phyloP scores from a whole-genome alignment of 805 yeast species.

The Yarrowia keelungensis region DNA sequence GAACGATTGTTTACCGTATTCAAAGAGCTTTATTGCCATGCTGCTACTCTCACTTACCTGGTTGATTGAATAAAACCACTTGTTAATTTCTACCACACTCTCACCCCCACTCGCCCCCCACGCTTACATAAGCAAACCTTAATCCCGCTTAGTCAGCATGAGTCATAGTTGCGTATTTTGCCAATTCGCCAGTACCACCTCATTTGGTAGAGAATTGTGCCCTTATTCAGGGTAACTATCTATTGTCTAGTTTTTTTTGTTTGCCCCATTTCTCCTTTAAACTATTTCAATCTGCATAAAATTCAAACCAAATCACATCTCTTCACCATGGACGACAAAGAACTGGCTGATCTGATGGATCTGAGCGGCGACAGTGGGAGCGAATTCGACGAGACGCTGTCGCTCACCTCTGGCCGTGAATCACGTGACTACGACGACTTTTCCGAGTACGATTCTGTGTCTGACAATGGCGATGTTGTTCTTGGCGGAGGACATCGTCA shows the following conservation, averaged over 20 bases:
- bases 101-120: no score
- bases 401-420: conserved; percentile 7
- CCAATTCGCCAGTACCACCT: no score
- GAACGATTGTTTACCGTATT: no score
- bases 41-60: no score
- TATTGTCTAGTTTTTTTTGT: no score
- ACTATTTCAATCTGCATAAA: conserved; percentile 2
- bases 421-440: conserved; percentile 3
- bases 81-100: no score
- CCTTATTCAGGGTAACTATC: no score
- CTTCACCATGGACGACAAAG: conserved; percentile 16
- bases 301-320: not conserved
- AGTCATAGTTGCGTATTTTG: not conserved
- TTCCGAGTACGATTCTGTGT: not conserved
- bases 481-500: not conserved
- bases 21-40: no score
- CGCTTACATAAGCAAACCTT: no score
- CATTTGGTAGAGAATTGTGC: no score
- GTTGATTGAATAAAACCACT: no score
- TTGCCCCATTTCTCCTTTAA: no score
- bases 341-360: conserved; percentile 19
- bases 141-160: conserved; percentile 11
- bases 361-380: not conserved
- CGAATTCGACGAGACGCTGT: conserved; percentile 18
- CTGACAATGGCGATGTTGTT: not conserved